phyloP scores from a whole-genome alignment of 2,329 filamentous ascomycete species.

The Alternaria gansuensis region DNA sequence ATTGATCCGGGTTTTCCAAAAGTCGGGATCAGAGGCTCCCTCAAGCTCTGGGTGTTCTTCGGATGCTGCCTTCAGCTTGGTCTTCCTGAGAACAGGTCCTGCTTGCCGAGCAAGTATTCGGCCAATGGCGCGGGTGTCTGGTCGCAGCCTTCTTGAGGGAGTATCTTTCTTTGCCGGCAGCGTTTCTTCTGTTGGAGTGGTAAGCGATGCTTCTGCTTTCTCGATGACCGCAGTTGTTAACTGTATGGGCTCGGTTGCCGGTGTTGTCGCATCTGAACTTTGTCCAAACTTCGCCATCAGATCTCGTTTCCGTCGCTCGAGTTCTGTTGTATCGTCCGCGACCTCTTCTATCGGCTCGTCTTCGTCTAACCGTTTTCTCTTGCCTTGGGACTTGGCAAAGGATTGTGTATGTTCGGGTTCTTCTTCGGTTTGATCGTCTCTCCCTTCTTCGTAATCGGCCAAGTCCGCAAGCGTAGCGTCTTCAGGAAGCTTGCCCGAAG shows the following conservation, averaged over 20 bases:
- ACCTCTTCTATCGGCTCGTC: slow-evolving; percentile 25
- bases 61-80: slow-evolving; percentile 27
- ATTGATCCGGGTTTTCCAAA: slow-evolving; percentile 77
- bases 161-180: slow-evolving; percentile 16
- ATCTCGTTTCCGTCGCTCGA: slow-evolving; percentile 34
- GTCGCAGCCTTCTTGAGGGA: slow-evolving; percentile 37
- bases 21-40: slow-evolving; percentile 61
- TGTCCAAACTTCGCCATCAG: slow-evolving; percentile 35
- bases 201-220: not conserved
- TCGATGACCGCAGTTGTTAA: not conserved
- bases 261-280: slow-evolving; percentile 3
- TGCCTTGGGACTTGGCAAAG: slow-evolving; percentile 27
- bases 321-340: slow-evolving; percentile 27
- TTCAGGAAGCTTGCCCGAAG: slow-evolving; percentile 60
- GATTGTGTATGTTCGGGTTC: slow-evolving; percentile 3
- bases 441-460: slow-evolving; percentile 56
- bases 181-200: slow-evolving; percentile 11
- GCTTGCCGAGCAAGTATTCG: slow-evolving; percentile 46
- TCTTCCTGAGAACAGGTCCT: slow-evolving; percentile 33
- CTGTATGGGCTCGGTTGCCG: slow-evolving; percentile 11
- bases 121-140: slow-evolving; percentile 40
- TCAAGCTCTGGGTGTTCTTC: slow-evolving; percentile 38
- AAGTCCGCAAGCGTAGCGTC: slow-evolving; percentile 63
- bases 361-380: slow-evolving; percentile 37
- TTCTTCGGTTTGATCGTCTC: not conserved